A percentile compares a stretch with the other conserved stretches of the same genome.
phyloP scores from a whole-genome alignment of 768 basidiomycete species.

The Sarcodon sp. region DNA sequence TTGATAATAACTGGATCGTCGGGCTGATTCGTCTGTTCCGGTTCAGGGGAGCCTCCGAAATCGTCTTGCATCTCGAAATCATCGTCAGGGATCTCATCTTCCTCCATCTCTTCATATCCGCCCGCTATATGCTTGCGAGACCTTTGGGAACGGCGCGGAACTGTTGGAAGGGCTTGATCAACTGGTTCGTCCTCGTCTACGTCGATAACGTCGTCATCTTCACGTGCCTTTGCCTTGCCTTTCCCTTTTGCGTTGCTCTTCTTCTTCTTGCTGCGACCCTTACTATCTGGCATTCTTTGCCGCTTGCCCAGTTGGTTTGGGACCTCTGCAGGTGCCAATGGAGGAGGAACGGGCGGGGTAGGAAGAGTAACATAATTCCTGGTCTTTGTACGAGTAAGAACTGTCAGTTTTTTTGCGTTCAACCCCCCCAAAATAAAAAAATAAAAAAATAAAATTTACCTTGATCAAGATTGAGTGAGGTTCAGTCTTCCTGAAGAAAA shows the following conservation, averaged over 20 bases:
- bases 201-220: neutral
- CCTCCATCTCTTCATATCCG: constrained; percentile 12
- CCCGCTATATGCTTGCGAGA: constrained; percentile 1
- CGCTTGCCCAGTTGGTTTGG: constrained; percentile 14
- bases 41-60: neutral
- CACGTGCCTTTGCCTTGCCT: constrained; percentile 10
- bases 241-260: constrained; percentile 28
- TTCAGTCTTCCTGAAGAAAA: constrained; percentile 76
- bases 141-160: constrained; percentile 8
- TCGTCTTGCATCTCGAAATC: neutral
- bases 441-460: constrained; percentile 24
- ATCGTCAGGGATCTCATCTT: constrained; percentile 10
- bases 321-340: constrained; percentile 4
- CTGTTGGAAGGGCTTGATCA: neutral
- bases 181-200: neutral
- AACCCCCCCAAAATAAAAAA: constrained; percentile 20
- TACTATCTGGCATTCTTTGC: constrained; percentile 1
- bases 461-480: constrained; percentile 76
- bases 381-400: constrained; percentile 4
- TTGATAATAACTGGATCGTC: constrained; percentile 1
- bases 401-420: constrained; percentile 10
- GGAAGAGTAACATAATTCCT: constrained; percentile 4
- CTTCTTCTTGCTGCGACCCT: constrained; percentile 9
- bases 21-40: neutral
- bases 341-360: constrained; percentile 2